Evolutionary conservation across 768 basidiomycete genomes (phyloP), one percentile per base, ranked within the genome.

Genomic region (Gymnopilus junonius): DNA sequence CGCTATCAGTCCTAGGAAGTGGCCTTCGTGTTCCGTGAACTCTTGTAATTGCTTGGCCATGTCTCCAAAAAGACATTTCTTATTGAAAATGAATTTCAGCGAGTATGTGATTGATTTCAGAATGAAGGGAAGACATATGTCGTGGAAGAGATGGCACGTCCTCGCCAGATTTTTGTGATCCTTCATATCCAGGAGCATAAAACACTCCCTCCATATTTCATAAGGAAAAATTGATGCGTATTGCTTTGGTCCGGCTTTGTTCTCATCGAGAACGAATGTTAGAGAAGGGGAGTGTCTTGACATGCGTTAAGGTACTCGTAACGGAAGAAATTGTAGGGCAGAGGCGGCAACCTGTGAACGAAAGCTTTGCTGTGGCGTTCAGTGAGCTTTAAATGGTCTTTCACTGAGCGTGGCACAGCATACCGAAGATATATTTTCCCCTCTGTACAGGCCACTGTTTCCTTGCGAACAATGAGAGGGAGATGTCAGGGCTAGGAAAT

Each of bases 131-230:
- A 51, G 48, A 29, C n/a, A 55, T 55, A 37, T 55, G 11, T 23
- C 34, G 11, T 34, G 34, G 8, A 39, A 39, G 14, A 35, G 35
- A 20, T 55, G 54, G 25, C 54, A 55, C 12, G 54, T 55, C 12
- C 25, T 12, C 4, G 54, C 31, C 20, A 55, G 21, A 21, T 17
- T 55, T n/a, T 55, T 55, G 34, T 14, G 29, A n/a, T 55, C 37
- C 11, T 14, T 3, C 21, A 39, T 37, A 25, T 27, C 14, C 4
- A 55, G 34, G 21, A 37, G 34, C 23, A 39, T 7, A 23, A 55
- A 55, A 12, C 54, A 55, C 21, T 55, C 54, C 54, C 17, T 46
- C 27, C 45, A 39, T 31, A 53, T 65, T 20, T 55, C 54, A 12
- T 39, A 37, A 5, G 54, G 54, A 21, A 55, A 39, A 7, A 51